Base-by-base conservation (phyloP, 225 moss, liverwort and hornwort genomes). In the Lunularia cruciata region DNA sequence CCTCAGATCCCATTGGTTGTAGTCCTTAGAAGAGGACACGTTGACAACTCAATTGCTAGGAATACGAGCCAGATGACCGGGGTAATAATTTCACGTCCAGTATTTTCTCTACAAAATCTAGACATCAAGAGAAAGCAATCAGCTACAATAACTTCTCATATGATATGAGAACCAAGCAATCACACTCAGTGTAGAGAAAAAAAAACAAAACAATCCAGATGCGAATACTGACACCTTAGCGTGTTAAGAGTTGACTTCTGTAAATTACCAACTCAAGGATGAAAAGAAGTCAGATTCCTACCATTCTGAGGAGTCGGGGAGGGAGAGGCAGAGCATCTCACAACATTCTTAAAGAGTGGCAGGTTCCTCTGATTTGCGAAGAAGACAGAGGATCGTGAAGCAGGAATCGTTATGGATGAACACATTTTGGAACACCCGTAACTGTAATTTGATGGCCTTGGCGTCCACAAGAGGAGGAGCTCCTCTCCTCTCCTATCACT, bases 271-370 rank as follows among this genome's bases (percentile, higher is more conserved):
- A 40, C 27, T 18, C 14, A 8, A 47, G 28, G n/a, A 11, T 10
- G 30, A 48, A 43, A 13, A n/a, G 26, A n/a, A n/a, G n/a, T n/a
- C n/a, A n/a, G 20, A 38, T 27, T 47, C 26, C 30, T 16, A 65
- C 47, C 65, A 65, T 32, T 65, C 32, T 48, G 65, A 16, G 43
- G 43, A 6, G 43, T 43, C 11, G 43, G 43, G 1, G 43, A 43
- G 16, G 43, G 43, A 2, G 43, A 43, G 43, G 43, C 11, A 18
- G 65, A 47, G 65, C 65, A 65, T 38, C 38, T 22, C 13, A 61
- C 61, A 3, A 16, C 23, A 5, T 31, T 47, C 25, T 47, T 2
- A 9, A 10, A 22, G 26, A 26, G 0, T 20, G 11, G 26, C 25
- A 1, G 40, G 42, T 40, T 61, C 25, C 23, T 23, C 13, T 40